Evolutionary conservation across 1,284 basidiomycete genomes (phyloP), one percentile per base, ranked within the genome.

Genomic region (Austropuccinia psidii): DNA sequence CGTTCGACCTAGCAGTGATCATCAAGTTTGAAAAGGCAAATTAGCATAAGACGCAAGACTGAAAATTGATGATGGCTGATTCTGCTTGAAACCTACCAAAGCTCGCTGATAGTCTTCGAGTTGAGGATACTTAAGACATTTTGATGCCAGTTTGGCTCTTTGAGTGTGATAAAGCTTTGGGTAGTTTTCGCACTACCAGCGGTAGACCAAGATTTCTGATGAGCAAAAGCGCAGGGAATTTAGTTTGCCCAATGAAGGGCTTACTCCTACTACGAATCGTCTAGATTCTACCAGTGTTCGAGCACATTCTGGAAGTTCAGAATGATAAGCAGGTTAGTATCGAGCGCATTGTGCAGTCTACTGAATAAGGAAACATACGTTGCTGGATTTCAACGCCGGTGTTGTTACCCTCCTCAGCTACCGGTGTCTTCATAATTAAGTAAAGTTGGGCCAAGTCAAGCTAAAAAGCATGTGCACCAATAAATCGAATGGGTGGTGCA

Each of bases 341-440:
- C 35, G 41, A 31, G 60, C 4, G n/a, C n/a, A 27, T 27, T 35
- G 43, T 9, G 17, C 41, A 35, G 19, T n/a, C n/a, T 13, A 29
- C 19, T 11, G 45, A 31, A 29, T 66, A 24, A 33, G 29, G 15
- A 24, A n/a, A 19, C 70, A 54, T 37, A 73, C 70, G 61, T 49
- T 73, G 70, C 57, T 73, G 70, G 29, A 73, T 73, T 43, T 73
- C 70, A 17, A 73, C 70, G 35, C 70, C 70, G 17, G 70, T 73
- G 21, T 73, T 73, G 41, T 73, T 73, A 33, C 70, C 70, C 47
- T 73, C 70, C 39, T 73, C 70, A 33, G 60, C 61, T 3, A 65
- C 54, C 4, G 70, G 70, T n/a, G 70, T 73, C 43, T 73, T 73
- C 35, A 73, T 41, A 47, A 73, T 73, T 19, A 73, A 27, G 33